These are phyloP conservation scores for Akanthomyces muscarius DNA, from an alignment of 2,329 filamentous ascomycete genomes.

Conservation along the genomic window DNA sequence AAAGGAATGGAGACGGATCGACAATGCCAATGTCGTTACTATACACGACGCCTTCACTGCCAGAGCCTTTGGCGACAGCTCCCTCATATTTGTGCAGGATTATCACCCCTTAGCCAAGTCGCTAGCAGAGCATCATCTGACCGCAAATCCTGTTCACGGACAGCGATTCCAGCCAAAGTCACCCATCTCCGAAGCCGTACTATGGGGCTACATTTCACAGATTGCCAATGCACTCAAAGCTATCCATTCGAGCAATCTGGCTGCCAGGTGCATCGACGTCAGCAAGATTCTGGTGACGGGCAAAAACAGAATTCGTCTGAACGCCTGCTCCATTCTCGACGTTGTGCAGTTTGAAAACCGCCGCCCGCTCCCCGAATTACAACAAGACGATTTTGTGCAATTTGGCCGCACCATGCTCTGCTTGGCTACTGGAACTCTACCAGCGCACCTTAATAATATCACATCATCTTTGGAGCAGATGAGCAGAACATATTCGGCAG, in stretches of 20 bases:
- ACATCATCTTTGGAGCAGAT: conserved; percentile 73
- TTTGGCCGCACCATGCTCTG: conserved; percentile 83
- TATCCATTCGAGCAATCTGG: conserved; percentile 76
- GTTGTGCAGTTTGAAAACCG: conserved; percentile 77
- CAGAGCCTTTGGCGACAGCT: conserved; percentile 88
- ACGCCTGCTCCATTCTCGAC: conserved; percentile 84
- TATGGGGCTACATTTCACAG: conserved; percentile 93
- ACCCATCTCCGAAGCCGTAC: conserved; percentile 62
- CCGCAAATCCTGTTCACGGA: conserved; percentile 35
- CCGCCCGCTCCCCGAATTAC: conserved; percentile 67
- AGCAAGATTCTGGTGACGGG: conserved; percentile 88
- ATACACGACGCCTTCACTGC: conserved; percentile 93
- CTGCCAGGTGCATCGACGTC: conserved; percentile 79
- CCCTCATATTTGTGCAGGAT: conserved; percentile 87
- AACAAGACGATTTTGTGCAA: conserved; percentile 81
- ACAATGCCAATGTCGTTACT: conserved; percentile 76
- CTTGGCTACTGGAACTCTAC: conserved; percentile 66
- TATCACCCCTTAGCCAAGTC: conserved; percentile 92
- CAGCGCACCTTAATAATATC: conserved; percentile 53
- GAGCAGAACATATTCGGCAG: conserved; percentile 68
- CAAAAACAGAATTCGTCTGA: conserved; percentile 84
- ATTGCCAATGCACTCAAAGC: conserved; percentile 82
- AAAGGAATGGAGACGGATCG: conserved; percentile 83
- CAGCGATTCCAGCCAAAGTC: conserved; percentile 43
- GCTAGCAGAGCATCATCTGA: conserved; percentile 75